These are phyloP conservation scores for Gossypium bickii DNA, from an alignment of 345 rosid species.

Conservation along the genomic window DNA sequence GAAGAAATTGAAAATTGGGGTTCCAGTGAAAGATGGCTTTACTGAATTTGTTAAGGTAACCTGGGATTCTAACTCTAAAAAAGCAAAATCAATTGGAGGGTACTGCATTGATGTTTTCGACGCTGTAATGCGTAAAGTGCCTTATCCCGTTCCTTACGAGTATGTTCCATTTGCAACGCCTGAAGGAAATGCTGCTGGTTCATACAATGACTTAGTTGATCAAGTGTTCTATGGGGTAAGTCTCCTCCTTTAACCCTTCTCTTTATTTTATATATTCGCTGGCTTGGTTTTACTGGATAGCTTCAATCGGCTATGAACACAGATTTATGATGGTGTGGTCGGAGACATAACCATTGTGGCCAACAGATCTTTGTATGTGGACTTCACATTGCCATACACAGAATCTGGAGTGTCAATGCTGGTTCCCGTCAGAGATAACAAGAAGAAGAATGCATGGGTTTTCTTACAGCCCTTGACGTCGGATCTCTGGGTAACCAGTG, in stretches of 20 bases:
- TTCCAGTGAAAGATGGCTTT: not conserved
- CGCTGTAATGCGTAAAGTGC: slow-evolving; percentile 36
- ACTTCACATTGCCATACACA: slow-evolving; percentile 68
- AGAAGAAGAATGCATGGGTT: slow-evolving; percentile 50
- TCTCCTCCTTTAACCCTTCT: not conserved
- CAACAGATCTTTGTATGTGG: slow-evolving; percentile 44
- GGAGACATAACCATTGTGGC: slow-evolving; percentile 58
- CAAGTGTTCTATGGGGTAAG: slow-evolving; percentile 44
- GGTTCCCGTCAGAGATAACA: slow-evolving; percentile 41
- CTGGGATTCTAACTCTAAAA: slow-evolving; percentile 21
- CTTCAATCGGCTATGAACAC: slow-evolving; percentile 3
- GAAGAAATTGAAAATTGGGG: slow-evolving; percentile 24
- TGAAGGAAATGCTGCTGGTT: slow-evolving; percentile 21
- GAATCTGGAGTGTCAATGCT: slow-evolving; percentile 70
- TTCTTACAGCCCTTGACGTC: slow-evolving; percentile 62
- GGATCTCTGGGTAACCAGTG: slow-evolving; percentile 57
- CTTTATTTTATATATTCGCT: not conserved
- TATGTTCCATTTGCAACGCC: slow-evolving; percentile 25
- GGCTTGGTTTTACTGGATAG: not conserved
- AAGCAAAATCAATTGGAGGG: slow-evolving; percentile 18
- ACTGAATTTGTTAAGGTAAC: not conserved
- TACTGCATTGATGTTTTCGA: slow-evolving; percentile 39
- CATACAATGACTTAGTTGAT: slow-evolving; percentile 34
- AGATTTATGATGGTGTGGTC: slow-evolving; percentile 54
- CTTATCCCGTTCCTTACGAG: slow-evolving; percentile 38